Conservation (phyloP, 2,329 filamentous ascomycete species). For the Alternaria metachromatica region DNA sequence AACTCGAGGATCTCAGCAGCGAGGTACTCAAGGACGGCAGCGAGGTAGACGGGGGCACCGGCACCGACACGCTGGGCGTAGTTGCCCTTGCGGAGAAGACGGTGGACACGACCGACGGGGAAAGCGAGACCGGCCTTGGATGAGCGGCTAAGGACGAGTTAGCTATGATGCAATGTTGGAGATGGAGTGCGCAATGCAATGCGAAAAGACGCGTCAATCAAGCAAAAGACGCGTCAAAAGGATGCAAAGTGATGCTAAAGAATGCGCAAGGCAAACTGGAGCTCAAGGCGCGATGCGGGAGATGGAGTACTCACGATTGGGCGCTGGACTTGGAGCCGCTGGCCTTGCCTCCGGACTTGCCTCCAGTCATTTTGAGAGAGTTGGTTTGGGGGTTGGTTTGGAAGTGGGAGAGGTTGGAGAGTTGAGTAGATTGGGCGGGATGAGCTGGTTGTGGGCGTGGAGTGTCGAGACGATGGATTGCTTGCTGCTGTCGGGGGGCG, state of each 20-base stretch:
- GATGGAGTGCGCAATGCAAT: slow-evolving; percentile 12
- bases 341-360: slow-evolving; percentile 99
- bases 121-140: slow-evolving; percentile 99
- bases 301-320: slow-evolving; percentile 81
- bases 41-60: slow-evolving; percentile 95
- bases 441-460: slow-evolving; percentile 40
- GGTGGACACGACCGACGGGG: slow-evolving; percentile 98
- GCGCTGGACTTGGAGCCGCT: slow-evolving; percentile 94
- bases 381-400: slow-evolving; percentile 45
- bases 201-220: slow-evolving; percentile 35
- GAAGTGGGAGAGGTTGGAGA: slow-evolving; percentile 35
- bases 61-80: slow-evolving; percentile 99
- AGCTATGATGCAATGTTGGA: slow-evolving; percentile 27
- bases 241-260: neutral
- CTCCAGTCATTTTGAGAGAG: slow-evolving; percentile 94
- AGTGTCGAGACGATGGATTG: slow-evolving; percentile 50
- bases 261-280: slow-evolving; percentile 9
- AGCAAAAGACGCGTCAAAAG: slow-evolving; percentile 12
- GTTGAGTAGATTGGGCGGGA: slow-evolving; percentile 19
- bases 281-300: slow-evolving; percentile 17
- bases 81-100: slow-evolving; percentile 98
- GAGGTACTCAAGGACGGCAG: slow-evolving; percentile 97
- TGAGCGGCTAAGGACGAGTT: slow-evolving; percentile 75
- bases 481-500: slow-evolving; percentile 48
- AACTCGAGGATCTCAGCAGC: slow-evolving; percentile 98